A percentile compares a stretch with the other conserved stretches of the same genome.
Conservation (phyloP, 176 grass and related monocot genomes). For the Lolium perenne region DNA sequence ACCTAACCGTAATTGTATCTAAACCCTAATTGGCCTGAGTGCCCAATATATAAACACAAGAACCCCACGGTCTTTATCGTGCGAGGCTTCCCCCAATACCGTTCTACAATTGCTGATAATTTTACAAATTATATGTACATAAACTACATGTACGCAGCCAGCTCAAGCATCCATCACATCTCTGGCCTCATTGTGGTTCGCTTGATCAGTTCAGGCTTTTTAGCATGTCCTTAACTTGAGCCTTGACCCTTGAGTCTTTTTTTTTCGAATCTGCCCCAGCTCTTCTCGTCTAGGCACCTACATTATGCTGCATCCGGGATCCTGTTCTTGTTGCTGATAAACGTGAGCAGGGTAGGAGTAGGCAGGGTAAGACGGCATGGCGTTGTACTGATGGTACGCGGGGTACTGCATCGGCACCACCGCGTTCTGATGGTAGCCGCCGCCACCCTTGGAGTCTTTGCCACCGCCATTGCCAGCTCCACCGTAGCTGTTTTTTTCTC, state of each 20-base stretch:
- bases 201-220: neutral
- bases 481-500: constrained; percentile 45
- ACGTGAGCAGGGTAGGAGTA: constrained; percentile 35
- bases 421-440: constrained; percentile 2
- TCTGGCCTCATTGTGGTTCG: neutral
- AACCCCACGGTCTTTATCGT: too few species aligned
- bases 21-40: too few species aligned
- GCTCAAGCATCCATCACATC: neutral
- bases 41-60: too few species aligned
- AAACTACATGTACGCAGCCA: neutral
- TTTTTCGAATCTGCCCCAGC: neutral
- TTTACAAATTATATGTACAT: too few species aligned
- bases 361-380: constrained; percentile 42
- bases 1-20: too few species aligned
- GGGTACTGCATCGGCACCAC: neutral
- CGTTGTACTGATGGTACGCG: constrained; percentile 53
- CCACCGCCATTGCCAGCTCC: neutral
- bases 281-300: neutral
- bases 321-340: constrained; percentile 1
- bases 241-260: neutral
- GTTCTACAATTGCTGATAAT: too few species aligned
- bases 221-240: neutral
- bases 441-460: constrained; percentile 20
- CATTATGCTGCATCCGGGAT: constrained; percentile 21
- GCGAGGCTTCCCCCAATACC: too few species aligned